Conservation (phyloP, 805 yeast species). For the Lipomyces mesembrius region DNA sequence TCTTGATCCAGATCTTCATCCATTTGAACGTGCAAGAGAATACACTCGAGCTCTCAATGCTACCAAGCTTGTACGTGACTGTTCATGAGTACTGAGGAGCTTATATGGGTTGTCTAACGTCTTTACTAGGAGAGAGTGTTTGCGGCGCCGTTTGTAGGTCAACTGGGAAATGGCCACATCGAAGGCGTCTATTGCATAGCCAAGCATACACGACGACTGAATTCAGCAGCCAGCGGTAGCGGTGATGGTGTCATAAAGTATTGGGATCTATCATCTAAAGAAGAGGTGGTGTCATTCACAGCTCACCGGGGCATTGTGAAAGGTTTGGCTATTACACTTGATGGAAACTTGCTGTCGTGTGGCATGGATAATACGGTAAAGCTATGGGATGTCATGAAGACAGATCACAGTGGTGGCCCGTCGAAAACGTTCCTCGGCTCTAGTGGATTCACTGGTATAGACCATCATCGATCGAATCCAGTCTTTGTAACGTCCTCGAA, state of each 20-base stretch:
- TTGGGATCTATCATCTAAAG: slow-evolving; percentile 85
- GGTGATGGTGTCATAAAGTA: slow-evolving; percentile 95
- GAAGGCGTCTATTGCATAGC: slow-evolving; percentile 93
- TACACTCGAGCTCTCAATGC: slow-evolving; percentile 94
- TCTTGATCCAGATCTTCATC: slow-evolving; percentile 91
- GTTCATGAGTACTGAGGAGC: neutral
- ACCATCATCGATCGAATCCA: slow-evolving; percentile 77
- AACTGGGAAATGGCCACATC: slow-evolving; percentile 90
- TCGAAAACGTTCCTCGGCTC: slow-evolving; percentile 81
- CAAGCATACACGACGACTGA: slow-evolving; percentile 69
- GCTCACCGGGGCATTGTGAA: slow-evolving; percentile 91
- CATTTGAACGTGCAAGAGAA: slow-evolving; percentile 95
- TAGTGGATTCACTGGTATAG: slow-evolving; percentile 81
- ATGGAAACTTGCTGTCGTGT: slow-evolving; percentile 71
- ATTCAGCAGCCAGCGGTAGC: slow-evolving; percentile 84
- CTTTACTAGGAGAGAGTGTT: slow-evolving; percentile 68
- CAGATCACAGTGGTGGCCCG: slow-evolving; percentile 54
- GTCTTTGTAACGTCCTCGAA: slow-evolving; percentile 93
- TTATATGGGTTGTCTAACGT: neutral
- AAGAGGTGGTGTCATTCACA: slow-evolving; percentile 73
- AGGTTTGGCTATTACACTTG: slow-evolving; percentile 78
- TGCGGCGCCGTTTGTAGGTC: slow-evolving; percentile 97
- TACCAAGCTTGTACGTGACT: slow-evolving; percentile 67
- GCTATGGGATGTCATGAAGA: slow-evolving; percentile 73
- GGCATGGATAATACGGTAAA: slow-evolving; percentile 90